Base-by-base conservation (phyloP, 2,329 filamentous ascomycete genomes). In the Colletotrichum sp. region DNA sequence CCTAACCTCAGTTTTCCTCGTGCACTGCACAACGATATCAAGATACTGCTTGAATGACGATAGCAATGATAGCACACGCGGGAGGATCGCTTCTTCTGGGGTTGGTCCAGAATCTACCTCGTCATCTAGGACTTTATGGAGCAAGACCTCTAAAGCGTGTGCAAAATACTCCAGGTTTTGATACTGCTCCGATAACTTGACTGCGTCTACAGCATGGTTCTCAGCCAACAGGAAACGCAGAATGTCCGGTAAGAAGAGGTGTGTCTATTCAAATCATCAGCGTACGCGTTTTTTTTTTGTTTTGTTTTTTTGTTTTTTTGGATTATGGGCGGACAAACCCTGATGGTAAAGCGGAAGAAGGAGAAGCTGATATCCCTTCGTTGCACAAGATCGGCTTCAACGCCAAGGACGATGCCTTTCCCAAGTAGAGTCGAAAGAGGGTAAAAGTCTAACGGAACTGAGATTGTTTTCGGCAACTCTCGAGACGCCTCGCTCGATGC, bases 1-100 rank as follows among this genome's bases (percentile, higher is more conserved):
- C 52, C 96, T 93, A 9, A 98, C 93, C 82, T 99, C 97, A 0
- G 97, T 99, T 85, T 99, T 99, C 71, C 97, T 94, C 2, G 97
- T 98, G 85, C 97, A 99, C 85, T 98, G 97, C 24, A 99, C 94
- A 28, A 99, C 93, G 74, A 99, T 97, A 81, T 99, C 96, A 18
- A 99, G 92, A 81, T 98, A 99, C 74, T 95, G 92, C 72, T 93
- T 93, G 84, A 95, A 94, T 2, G 93, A 95, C 1, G 94, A 94
- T 73, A 93, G 83, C 10, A 93, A 88, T 1, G 91, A 93, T 26
- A 93, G 83, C 3, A 93, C 92, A 5, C 93, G 85, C 80, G 92
- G 90, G 81, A 96, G 82, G 79, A 94, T 85, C 80, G 93, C 88
- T 83, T 92, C 89, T 78, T 93, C 92, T 1, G 92, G 92, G 16